Evolutionary conservation across 108 stramenopile species (phyloP).

Genomic region (Licmophora abbreviata): DNA sequence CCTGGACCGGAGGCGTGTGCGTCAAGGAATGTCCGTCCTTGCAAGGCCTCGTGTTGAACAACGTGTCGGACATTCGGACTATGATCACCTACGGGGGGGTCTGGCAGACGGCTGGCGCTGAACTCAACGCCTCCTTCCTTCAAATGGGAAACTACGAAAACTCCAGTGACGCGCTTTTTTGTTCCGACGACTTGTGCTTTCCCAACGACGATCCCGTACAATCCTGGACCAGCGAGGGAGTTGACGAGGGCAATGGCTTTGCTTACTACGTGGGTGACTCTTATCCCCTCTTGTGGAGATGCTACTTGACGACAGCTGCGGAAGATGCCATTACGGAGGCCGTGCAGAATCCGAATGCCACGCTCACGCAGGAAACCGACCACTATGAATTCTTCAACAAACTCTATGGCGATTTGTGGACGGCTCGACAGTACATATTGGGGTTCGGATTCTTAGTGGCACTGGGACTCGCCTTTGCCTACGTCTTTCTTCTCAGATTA

Average conservation of each 20-base stretch:
- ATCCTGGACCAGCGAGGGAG: slow-evolving; percentile 37
- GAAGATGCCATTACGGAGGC: slow-evolving; percentile 19
- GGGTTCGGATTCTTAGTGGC: slow-evolving; percentile 87
- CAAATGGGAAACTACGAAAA: slow-evolving; percentile 41
- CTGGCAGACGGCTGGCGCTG: slow-evolving; percentile 30
- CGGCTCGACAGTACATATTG: slow-evolving; percentile 45
- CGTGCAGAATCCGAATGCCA: slow-evolving; percentile 6
- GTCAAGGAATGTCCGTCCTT: slow-evolving; percentile 42
- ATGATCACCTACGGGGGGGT: slow-evolving; percentile 60
- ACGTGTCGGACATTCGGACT: slow-evolving; percentile 40
- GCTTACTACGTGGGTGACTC: slow-evolving; percentile 64
- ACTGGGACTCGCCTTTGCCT: slow-evolving; percentile 26
- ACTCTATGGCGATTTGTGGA: slow-evolving; percentile 56
- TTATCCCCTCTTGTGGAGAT: slow-evolving; percentile 38
- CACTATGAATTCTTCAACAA: slow-evolving; percentile 26
- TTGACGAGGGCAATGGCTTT: slow-evolving; percentile 45
- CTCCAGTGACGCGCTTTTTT: slow-evolving; percentile 17
- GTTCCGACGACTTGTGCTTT: slow-evolving; percentile 39
- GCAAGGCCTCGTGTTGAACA: slow-evolving; percentile 10
- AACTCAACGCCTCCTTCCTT: slow-evolving; percentile 21
- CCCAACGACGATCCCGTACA: slow-evolving; percentile 15
- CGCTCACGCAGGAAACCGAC: slow-evolving; percentile 1
- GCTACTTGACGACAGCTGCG: slow-evolving; percentile 43
- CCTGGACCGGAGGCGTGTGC: slow-evolving; percentile 61
- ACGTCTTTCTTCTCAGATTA: slow-evolving; percentile 67